phyloP scores from a whole-genome alignment of 164 flowering plant species.

The Dillenia turbinata region DNA sequence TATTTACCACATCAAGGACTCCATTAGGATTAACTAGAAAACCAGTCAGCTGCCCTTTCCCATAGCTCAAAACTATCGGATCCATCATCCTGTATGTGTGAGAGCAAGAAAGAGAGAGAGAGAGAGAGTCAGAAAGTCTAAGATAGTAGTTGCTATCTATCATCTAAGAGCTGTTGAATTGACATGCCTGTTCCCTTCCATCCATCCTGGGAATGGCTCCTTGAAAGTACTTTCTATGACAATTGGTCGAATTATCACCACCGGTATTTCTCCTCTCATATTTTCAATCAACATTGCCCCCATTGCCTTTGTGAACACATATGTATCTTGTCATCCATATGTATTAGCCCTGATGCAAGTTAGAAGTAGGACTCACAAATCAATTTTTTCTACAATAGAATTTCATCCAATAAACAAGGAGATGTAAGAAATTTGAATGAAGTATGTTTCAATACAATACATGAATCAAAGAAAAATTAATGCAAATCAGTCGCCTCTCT shows the following conservation, averaged over 20 bases:
- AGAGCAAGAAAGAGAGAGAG: not conserved
- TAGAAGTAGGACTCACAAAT: not conserved
- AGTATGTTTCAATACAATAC: not conserved
- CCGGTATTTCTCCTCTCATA: constrained; percentile 74
- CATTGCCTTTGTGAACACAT: constrained; percentile 94
- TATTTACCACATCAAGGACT: constrained; percentile 82
- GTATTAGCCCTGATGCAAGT: constrained; percentile 56
- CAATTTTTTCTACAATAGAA: too few relatives aligned
- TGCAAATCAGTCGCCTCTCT: constrained; percentile 42
- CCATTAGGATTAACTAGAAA: constrained; percentile 81
- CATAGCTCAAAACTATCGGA: constrained; percentile 78
- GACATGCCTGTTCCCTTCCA: constrained; percentile 82
- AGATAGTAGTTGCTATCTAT: not conserved
- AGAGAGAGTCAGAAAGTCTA: not conserved
- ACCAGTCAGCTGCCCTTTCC: constrained; percentile 88
- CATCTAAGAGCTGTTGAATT: too few relatives aligned
- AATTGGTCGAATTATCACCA: constrained; percentile 80
- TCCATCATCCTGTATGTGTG: constrained; percentile 79
- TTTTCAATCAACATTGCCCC: constrained; percentile 89
- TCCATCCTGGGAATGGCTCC: constrained; percentile 97
- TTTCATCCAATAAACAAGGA: not conserved
- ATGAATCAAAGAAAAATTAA: too few relatives aligned
- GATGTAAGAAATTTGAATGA: not conserved
- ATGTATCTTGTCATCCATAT: constrained; percentile 95
- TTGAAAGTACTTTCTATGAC: constrained; percentile 79